Evolutionary conservation across 768 basidiomycete species (phyloP).

Genomic region (Hemileccinum impolitum): DNA sequence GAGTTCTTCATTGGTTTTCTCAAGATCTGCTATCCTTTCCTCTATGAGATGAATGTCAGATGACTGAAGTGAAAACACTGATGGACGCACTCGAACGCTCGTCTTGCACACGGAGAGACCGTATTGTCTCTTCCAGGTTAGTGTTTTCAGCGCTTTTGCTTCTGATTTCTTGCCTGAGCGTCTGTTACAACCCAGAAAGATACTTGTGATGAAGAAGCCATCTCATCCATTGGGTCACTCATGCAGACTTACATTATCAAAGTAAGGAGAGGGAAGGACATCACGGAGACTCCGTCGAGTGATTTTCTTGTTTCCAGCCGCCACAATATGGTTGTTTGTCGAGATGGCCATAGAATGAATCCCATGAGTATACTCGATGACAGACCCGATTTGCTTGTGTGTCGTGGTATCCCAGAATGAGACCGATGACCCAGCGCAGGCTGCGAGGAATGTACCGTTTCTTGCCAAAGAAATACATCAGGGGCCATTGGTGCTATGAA

Average conservation of each 20-base stretch:
- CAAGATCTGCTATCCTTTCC: background rate
- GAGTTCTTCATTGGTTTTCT: background rate
- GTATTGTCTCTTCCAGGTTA: background rate
- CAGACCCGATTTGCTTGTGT: background rate
- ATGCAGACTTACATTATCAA: background rate
- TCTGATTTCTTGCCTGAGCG: background rate
- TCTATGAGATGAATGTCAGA: background rate
- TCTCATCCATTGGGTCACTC: background rate
- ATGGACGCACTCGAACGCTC: background rate
- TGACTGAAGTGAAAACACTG: background rate
- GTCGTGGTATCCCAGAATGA: constrained; percentile 6
- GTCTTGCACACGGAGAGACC: background rate
- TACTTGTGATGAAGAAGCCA: background rate
- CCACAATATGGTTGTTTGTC: constrained; percentile 4
- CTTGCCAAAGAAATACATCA: background rate
- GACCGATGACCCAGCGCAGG: background rate
- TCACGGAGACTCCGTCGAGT: background rate
- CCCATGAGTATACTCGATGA: background rate
- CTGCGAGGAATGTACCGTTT: constrained; percentile 1
- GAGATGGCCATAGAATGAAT: constrained; percentile 2
- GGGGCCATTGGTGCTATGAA: background rate
- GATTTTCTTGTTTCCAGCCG: background rate
- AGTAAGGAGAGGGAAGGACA: constrained; percentile 1
- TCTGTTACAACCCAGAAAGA: background rate
- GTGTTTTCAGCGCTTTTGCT: background rate